These are phyloP conservation scores for Adansonia gregorii DNA, from an alignment of 441 rosid species.

Conservation along the genomic window DNA sequence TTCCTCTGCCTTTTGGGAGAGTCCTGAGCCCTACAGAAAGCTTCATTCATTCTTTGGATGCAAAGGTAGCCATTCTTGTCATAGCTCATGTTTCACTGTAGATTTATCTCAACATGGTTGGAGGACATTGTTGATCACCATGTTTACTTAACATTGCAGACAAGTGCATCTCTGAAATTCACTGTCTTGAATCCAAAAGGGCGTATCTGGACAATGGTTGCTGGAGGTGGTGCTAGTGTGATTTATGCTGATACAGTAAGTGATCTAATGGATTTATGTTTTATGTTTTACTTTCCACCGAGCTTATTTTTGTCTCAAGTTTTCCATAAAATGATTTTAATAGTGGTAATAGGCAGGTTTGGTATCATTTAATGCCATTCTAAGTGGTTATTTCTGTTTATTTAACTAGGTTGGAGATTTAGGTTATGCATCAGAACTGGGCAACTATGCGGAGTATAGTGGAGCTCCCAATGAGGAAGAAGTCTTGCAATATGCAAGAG, in stretches of 20 bases:
- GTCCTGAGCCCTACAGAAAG: constrained; percentile 75
- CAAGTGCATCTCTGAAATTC: constrained; percentile 91
- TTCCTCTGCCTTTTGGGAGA: constrained; percentile 92
- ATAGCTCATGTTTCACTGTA: constrained; percentile 19
- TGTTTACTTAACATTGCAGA: constrained; percentile 48
- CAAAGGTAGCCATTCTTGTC: constrained; percentile 58
- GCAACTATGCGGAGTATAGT: constrained; percentile 93
- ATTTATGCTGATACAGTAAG: constrained; percentile 92
- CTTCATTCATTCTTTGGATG: constrained; percentile 83
- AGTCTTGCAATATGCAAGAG: constrained; percentile 94
- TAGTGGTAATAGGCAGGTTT: neutral
- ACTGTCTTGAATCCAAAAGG: constrained; percentile 91
- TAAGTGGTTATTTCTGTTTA: constrained; percentile 7
- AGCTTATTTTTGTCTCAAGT: constrained; percentile 11
- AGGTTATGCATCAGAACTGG: constrained; percentile 93
- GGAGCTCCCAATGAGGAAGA: constrained; percentile 98
- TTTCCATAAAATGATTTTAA: neutral
- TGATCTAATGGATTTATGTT: constrained; percentile 5
- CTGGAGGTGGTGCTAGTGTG: constrained; percentile 97
- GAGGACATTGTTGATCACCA: constrained; percentile 27
- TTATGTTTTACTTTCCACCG: neutral
- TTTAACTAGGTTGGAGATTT: constrained; percentile 84
- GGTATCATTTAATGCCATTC: constrained; percentile 13
- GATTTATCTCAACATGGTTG: constrained; percentile 12
- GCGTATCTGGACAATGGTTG: constrained; percentile 97